Evolutionary conservation across 106 monocot species (phyloP), one percentile per base, ranked within the genome.

Genomic region (Phalaenopsis equestris): DNA sequence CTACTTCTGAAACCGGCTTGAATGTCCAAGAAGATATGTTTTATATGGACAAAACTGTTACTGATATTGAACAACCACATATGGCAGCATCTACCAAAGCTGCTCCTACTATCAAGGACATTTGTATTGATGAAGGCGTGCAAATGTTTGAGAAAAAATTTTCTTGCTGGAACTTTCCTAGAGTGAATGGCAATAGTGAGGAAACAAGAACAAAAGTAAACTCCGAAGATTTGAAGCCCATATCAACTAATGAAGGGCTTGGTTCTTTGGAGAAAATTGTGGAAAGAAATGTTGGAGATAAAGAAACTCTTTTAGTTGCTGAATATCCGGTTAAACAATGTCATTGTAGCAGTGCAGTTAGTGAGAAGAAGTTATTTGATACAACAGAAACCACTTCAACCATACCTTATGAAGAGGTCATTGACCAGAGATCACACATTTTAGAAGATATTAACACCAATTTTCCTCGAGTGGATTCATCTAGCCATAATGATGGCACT

Each of bases 111-210:
- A 67, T 93, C 24, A 91, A 96, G 82, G 91, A 96, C 30, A 89
- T 93, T 42, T 91, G 88, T 30, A 75, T 93, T 73, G 93, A 93
- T 78, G 88, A 96, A 83, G 82, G 80, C 6, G 72, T 73, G 57
- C 79, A 72, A 21, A 57, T 61, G 19, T 36, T 55, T 82, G 65
- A 82, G 30, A 91, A 77, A 76, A 82, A 36, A 72, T 46, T 73
- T 56, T 67, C 41, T 70, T 43, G 4, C 36, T 42, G 48, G 8
- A 67, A 80, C n/a, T 41, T 77, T 70, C 55, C 64, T 61, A 11
- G 39, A 41, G 15, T 6, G 36, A 45, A 73, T 43, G 79, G 42
- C 23, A 67, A 80, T 42, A 30, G 56, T 75, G 74, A 45, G 1
- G 75, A 75, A 75, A 47, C 2, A 41, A 46, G 5, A 47, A 5